Evolutionary conservation across 169 alveolate species (phyloP).

Genomic region (Eimeria acervulina): DNA sequence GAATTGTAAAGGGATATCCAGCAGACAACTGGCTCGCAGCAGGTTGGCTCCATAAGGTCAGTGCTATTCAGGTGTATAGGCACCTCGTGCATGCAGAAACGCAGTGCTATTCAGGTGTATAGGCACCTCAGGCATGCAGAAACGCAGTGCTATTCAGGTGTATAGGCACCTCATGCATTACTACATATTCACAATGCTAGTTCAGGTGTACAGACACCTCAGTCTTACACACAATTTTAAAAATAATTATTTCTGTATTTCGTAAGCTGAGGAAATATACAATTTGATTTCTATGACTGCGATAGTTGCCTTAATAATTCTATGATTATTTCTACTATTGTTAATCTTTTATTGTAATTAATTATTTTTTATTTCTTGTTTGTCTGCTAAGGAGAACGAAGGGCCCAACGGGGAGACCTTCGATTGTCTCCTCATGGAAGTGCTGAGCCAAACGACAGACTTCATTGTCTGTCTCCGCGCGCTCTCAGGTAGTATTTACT

Average conservation of each 20-base stretch:
- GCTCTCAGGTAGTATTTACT: conserved; percentile 14
- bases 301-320: background rate
- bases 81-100: no score
- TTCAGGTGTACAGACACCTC: background rate
- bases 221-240: no score
- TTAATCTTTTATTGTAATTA: no score
- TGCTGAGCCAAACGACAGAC: conserved; percentile 11
- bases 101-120: background rate
- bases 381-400: background rate
- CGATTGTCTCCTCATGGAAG: conserved; percentile 27
- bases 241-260: no score
- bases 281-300: no score
- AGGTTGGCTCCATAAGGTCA: conserved; percentile 63
- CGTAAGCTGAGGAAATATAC: no score
- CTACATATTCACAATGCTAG: no score
- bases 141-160: no score
- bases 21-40: conserved; percentile 70
- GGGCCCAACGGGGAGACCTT: background rate
- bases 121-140: no score
- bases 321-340: background rate
- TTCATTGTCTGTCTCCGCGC: background rate
- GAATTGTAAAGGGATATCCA: conserved; percentile 69
- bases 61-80: background rate
- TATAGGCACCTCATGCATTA: no score
- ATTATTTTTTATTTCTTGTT: background rate